Base-by-base conservation (phyloP, 805 yeast genomes). In the Cyberlindnera euphorbiiphila region DNA sequence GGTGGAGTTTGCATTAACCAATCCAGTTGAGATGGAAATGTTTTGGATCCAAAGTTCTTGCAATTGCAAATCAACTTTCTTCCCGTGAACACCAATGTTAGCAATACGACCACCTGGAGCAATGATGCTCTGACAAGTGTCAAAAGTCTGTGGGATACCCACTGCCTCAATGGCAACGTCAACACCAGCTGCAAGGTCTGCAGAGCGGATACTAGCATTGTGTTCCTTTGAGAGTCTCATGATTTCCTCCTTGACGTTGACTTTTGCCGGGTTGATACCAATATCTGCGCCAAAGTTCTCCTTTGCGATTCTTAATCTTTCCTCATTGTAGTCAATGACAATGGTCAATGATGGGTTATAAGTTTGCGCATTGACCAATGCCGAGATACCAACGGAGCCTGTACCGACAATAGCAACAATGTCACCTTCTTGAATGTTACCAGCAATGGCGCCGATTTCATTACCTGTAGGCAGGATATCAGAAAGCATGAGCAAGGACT, bases 381-480 rank as follows among this genome's bases (percentile, higher is more conserved):
- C 76, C 35, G 80, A 71, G 34, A 78, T 61, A 23, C 85, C 85
- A 35, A 78, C 79, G 6, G 85, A 82, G 2, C 85, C 85, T 25
- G 78, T 70, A 32, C 85, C 85, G 35, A 77, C 78, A 41, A 78
- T 76, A 16, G 78, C 81, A 20, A 78, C 82, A 21, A 64, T 47
- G 48, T 78, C 85, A 43, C 78, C 80, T 45, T 71, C 64, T 29
- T 64, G 59, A 37, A 78, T 64, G 36, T 68, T 65, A 28, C 74
- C 73, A n/a, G 72, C 66, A 25, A 78, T 63, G 6, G 79, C 80
- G 43, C 84, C 84, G 40, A 78, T 78, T 45, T 77, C 78, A 60
- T 77, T 72, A 32, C 83, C 84, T 34, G 82, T 81, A 41, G 82
- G 85, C 56, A 79, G 60, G 18, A 81, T 79, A 49, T 76, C 81